A percentile compares a stretch with the other conserved stretches of the same genome.
Conservation (phyloP, 1,284 basidiomycete genomes). For the Waitea zeae region DNA sequence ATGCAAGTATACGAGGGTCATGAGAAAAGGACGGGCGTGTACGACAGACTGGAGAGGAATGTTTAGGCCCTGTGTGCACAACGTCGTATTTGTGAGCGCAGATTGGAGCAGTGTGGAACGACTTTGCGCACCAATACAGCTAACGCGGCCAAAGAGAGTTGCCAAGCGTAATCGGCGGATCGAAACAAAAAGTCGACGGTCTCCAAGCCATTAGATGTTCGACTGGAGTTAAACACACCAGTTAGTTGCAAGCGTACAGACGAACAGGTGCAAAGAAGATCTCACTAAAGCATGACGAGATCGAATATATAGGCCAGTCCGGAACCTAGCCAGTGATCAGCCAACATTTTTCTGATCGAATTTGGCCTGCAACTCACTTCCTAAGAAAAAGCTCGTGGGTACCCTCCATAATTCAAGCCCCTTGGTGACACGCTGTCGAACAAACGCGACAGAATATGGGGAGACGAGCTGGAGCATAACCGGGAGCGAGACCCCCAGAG, state of each 20-base stretch:
- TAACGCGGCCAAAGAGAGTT: constrained; percentile 46
- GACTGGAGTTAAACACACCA: constrained; percentile 23
- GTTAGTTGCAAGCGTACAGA: too few species aligned
- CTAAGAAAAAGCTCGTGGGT: constrained; percentile 64
- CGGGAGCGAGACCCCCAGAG: constrained; percentile 44
- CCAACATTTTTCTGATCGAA: background rate
- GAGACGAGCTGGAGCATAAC: constrained; percentile 39
- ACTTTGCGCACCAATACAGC: too few species aligned
- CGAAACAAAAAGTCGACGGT: constrained; percentile 35
- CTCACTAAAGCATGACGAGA: constrained; percentile 59
- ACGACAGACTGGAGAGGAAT: constrained; percentile 40
- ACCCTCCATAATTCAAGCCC: constrained; percentile 59
- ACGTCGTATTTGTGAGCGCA: too few species aligned
- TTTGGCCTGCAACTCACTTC: constrained; percentile 25
- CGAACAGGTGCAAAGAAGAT: background rate
- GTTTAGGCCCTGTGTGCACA: constrained; percentile 41
- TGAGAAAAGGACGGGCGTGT: constrained; percentile 51
- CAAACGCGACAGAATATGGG: constrained; percentile 39
- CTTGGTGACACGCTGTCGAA: constrained; percentile 25
- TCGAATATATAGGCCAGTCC: constrained; percentile 57
- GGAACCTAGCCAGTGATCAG: background rate
- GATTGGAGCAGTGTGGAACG: too few species aligned
- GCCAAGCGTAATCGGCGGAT: constrained; percentile 62
- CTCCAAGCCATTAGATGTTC: constrained; percentile 48
- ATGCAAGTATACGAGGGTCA: constrained; percentile 52